These are phyloP conservation scores for Phytophthora parvispora DNA, from an alignment of 352 stramenopile species.

Conservation along the genomic window DNA sequence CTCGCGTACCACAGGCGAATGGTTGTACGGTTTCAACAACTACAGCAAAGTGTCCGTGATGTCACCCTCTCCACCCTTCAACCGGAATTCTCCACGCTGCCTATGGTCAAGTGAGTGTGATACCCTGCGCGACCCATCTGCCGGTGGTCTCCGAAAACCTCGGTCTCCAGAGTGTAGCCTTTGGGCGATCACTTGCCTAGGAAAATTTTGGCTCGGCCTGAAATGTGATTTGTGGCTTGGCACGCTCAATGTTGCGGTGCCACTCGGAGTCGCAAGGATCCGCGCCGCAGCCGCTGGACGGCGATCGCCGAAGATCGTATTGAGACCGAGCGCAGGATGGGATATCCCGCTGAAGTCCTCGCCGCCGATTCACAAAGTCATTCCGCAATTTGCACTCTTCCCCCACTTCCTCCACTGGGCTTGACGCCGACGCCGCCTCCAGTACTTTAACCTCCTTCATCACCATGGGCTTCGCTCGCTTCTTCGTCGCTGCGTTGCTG, in stretches of 20 bases:
- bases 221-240: not conserved
- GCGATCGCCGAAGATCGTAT: not conserved
- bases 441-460: slow-evolving; percentile 16
- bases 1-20: not conserved
- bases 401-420: slow-evolving; percentile 5
- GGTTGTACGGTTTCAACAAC: not conserved
- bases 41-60: no score
- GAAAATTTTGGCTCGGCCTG: not conserved
- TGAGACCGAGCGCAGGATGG: not conserved
- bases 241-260: not conserved
- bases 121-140: slow-evolving; percentile 8
- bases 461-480: slow-evolving; percentile 17
- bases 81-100: slow-evolving; percentile 14
- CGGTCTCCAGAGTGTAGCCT: slow-evolving; percentile 11
- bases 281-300: not conserved
- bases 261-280: not conserved
- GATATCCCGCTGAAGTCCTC: not conserved
- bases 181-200: not conserved
- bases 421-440: not conserved
- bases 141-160: not conserved
- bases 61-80: not conserved
- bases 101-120: slow-evolving; percentile 1
- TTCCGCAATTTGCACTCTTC: slow-evolving; percentile 37
- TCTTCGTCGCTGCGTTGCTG: slow-evolving; percentile 8
- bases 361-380: slow-evolving; percentile 8